phyloP scores from a whole-genome alignment of 1,284 basidiomycete genomes.

The Apiotrichum akiyoshidainum region DNA sequence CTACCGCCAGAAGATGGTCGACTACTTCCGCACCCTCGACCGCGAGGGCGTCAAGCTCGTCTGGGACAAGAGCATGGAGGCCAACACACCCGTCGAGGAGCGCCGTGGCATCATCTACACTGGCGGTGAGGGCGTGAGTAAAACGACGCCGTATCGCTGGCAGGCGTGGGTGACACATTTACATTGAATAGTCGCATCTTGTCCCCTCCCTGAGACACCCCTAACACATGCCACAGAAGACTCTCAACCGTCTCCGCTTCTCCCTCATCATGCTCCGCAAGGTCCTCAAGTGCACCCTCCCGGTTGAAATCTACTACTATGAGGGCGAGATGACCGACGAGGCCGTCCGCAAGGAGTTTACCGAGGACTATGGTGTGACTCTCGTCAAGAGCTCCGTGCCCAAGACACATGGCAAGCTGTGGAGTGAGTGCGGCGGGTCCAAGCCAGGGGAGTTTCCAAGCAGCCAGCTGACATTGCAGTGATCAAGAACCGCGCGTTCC shows the following conservation, averaged over 20 bases:
- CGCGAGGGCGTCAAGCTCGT: slow-evolving; percentile 42
- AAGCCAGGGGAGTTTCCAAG: background rate
- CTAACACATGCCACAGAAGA: slow-evolving; percentile 32
- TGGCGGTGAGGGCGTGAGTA: slow-evolving; percentile 49
- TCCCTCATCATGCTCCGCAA: slow-evolving; percentile 49
- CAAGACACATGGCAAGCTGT: slow-evolving; percentile 33
- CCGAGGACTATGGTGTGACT: slow-evolving; percentile 30
- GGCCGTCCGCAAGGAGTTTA: slow-evolving; percentile 33
- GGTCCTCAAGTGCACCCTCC: slow-evolving; percentile 47
- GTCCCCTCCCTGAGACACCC: too few species aligned
- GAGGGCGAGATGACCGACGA: slow-evolving; percentile 49
- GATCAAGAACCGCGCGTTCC: slow-evolving; percentile 48
- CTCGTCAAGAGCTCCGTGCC: slow-evolving; percentile 26
- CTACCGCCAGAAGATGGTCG: slow-evolving; percentile 46
- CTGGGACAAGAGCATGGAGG: slow-evolving; percentile 41
- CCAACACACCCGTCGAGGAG: slow-evolving; percentile 26
- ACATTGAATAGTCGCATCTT: too few species aligned
- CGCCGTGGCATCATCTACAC: slow-evolving; percentile 51
- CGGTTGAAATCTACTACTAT: slow-evolving; percentile 53
- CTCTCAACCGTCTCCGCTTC: slow-evolving; percentile 43
- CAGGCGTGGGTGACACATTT: too few species aligned
- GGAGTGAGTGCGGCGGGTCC: slow-evolving; percentile 28
- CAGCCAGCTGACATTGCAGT: slow-evolving; percentile 14
- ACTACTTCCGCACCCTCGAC: slow-evolving; percentile 45
- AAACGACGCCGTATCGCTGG: background rate